phyloP scores from a whole-genome alignment of 768 basidiomycete genomes.

The Tricholoma sp. region DNA sequence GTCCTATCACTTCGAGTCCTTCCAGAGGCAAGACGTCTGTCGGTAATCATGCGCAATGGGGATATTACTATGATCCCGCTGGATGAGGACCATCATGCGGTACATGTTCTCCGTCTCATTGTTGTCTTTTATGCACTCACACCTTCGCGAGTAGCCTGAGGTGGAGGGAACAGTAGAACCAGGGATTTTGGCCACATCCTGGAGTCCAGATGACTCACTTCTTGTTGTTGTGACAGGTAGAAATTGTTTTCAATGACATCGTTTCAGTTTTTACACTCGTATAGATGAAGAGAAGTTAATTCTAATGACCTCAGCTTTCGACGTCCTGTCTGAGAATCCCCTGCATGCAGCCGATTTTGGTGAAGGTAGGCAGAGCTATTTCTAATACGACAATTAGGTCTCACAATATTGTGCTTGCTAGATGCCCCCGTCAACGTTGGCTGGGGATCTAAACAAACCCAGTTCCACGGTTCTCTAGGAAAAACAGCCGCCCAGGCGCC shows the following conservation, averaged over 20 bases:
- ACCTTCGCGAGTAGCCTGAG: constrained; percentile 47
- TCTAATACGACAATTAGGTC: not conserved
- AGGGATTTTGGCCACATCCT: constrained; percentile 76
- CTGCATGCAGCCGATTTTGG: constrained; percentile 78
- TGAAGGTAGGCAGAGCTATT: constrained; percentile 48
- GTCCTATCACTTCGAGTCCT: constrained; percentile 65
- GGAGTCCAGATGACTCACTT: constrained; percentile 92
- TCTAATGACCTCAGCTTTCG: constrained; percentile 85
- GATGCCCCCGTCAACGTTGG: constrained; percentile 93
- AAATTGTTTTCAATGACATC: constrained; percentile 4
- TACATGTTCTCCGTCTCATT: constrained; percentile 22
- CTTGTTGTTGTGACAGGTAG: constrained; percentile 77
- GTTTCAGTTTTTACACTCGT: not conserved
- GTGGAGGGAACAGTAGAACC: constrained; percentile 85
- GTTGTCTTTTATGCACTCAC: constrained; percentile 14
- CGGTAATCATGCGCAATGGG: constrained; percentile 66
- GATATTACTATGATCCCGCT: constrained; percentile 73
- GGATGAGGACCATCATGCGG: constrained; percentile 39
- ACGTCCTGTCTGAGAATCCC: constrained; percentile 76
- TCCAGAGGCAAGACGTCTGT: constrained; percentile 65
- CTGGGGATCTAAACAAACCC: constrained; percentile 96
- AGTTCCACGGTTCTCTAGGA: constrained; percentile 94
- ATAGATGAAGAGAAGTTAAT: constrained; percentile 75
- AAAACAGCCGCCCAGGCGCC: constrained; percentile 71
- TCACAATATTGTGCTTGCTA: constrained; percentile 24